Evolutionary conservation across 192 early-diverging fungal species (phyloP).

Genomic region (Coemansia sp.): DNA sequence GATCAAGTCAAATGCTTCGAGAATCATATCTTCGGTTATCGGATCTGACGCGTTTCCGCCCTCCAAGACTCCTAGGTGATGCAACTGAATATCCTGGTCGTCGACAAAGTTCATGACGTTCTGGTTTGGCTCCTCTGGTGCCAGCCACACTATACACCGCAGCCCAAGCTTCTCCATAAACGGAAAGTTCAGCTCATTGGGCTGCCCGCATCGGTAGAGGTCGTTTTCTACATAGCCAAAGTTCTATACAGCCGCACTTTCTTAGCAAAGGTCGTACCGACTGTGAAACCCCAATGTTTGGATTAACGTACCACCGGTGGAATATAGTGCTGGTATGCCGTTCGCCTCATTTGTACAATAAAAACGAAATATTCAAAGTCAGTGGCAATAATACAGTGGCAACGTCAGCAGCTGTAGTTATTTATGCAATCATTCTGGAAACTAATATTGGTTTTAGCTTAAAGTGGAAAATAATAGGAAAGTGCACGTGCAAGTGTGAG

Average conservation of each 20-base stretch:
- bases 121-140: slow-evolving; percentile 95
- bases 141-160: slow-evolving; percentile 92
- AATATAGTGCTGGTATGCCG: slow-evolving; percentile 55
- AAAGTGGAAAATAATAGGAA: too few relatives aligned
- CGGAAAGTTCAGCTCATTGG: slow-evolving; percentile 99
- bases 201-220: slow-evolving; percentile 94
- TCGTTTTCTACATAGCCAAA: slow-evolving; percentile 98
- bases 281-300: not conserved
- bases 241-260: slow-evolving; percentile 53
- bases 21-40: slow-evolving; percentile 94
- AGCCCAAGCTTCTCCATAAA: slow-evolving; percentile 95
- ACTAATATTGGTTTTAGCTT: too few relatives aligned
- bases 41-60: slow-evolving; percentile 94
- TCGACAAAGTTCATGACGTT: slow-evolving; percentile 95
- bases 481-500: too few relatives aligned
- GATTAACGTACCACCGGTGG: slow-evolving; percentile 34
- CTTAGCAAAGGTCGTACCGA: not conserved
- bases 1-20: slow-evolving; percentile 85
- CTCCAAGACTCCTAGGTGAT: slow-evolving; percentile 84
- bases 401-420: too few relatives aligned
- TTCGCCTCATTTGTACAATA: slow-evolving; percentile 30
- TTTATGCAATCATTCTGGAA: too few relatives aligned
- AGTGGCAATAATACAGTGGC: too few relatives aligned
- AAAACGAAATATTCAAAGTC: too few relatives aligned
- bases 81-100: slow-evolving; percentile 93